Percentiles rank a stretch among this genome's conserved stretches.
Evolutionary conservation across 2,329 filamentous ascomycete genomes (phyloP).

Genomic region (Neoarthrinium moseri): DNA sequence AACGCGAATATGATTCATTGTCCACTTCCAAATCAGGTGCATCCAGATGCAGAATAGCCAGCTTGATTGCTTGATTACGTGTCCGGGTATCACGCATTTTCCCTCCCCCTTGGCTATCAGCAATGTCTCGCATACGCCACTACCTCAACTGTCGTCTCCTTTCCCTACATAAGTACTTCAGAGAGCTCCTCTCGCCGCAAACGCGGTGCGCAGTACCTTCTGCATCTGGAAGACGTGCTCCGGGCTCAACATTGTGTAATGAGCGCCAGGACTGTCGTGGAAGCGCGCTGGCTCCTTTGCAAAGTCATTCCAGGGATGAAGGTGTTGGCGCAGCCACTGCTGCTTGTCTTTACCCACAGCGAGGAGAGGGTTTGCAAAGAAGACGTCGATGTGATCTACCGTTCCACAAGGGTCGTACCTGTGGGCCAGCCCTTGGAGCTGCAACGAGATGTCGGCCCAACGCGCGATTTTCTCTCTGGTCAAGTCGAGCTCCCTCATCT

Average conservation of each 20-base stretch:
- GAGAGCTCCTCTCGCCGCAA: constrained; percentile 19
- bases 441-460: constrained; percentile 29
- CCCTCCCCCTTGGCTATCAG: too few species aligned
- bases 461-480: constrained; percentile 18
- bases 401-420: constrained; percentile 36
- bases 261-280: constrained; percentile 31
- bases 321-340: constrained; percentile 23
- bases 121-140: too few species aligned
- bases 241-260: constrained; percentile 32
- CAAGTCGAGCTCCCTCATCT: constrained; percentile 24
- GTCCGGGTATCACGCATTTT: too few species aligned
- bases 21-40: too few species aligned
- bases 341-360: constrained; percentile 19
- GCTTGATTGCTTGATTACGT: too few species aligned
- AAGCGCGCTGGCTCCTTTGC: constrained; percentile 18
- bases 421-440: constrained; percentile 26
- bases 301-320: constrained; percentile 31
- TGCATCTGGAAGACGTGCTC: constrained; percentile 30
- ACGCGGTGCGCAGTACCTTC: constrained; percentile 21
- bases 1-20: too few species aligned
- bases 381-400: constrained; percentile 34
- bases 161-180: too few species aligned
- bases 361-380: constrained; percentile 30
- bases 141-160: too few species aligned
- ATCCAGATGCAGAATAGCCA: too few species aligned